Percentiles rank a stretch among this genome's conserved stretches.
phyloP scores from a whole-genome alignment of 202 grass and related monocot species.

The Eragrostis tef region DNA sequence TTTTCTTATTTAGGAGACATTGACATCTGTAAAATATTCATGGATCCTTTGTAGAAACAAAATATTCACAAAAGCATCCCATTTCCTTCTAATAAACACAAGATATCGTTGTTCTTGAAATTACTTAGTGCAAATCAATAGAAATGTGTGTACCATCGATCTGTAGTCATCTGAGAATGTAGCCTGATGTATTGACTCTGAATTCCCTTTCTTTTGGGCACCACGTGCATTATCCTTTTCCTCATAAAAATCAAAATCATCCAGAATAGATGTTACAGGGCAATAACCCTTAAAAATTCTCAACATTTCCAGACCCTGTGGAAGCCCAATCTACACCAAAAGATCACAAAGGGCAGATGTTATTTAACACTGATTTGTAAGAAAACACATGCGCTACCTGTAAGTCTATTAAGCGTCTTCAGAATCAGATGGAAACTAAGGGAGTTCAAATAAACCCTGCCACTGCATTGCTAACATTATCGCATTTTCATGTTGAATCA shows the following conservation, averaged over 20 bases:
- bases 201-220: constrained; percentile 34
- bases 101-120: neutral
- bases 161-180: constrained; percentile 32
- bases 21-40: neutral
- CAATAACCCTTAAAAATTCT: constrained; percentile 64
- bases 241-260: constrained; percentile 87
- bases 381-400: neutral
- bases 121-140: neutral
- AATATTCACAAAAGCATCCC: neutral
- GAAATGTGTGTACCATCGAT: constrained; percentile 45
- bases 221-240: constrained; percentile 47
- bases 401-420: neutral
- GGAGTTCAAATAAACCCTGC: neutral
- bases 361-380: constrained; percentile 1
- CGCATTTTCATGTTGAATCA: constrained; percentile 9
- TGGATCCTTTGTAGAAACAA: neutral
- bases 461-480: constrained; percentile 3
- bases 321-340: constrained; percentile 57
- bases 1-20: constrained; percentile 10
- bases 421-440: neutral
- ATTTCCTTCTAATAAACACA: neutral
- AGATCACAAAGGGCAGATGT: neutral
- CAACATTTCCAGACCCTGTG: constrained; percentile 70
- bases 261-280: constrained; percentile 64
- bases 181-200: constrained; percentile 36